Percentiles rank a stretch among this genome's conserved stretches.
These are phyloP conservation scores for Tolypocladium endophyticum DNA, from an alignment of 2,329 filamentous ascomycete species.

Conservation along the genomic window DNA sequence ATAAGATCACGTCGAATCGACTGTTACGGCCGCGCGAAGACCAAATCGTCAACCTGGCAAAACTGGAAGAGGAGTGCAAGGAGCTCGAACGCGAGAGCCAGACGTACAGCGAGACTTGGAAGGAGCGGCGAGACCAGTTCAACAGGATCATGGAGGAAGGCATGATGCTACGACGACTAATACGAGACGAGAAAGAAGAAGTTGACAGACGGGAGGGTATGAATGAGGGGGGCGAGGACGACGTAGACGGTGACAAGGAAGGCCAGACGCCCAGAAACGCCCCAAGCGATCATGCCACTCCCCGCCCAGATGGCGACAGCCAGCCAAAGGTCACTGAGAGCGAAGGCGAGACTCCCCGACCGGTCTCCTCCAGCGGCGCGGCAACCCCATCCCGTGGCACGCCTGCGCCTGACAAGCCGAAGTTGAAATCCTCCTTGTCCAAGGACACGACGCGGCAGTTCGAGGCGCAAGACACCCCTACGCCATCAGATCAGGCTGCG, in stretches of 20 bases:
- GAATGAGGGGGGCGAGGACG: constrained; percentile 56
- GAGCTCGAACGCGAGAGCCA: constrained; percentile 78
- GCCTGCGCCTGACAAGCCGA: constrained; percentile 14
- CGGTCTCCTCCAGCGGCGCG: constrained; percentile 15
- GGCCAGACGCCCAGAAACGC: constrained; percentile 41
- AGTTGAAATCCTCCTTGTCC: constrained; percentile 1
- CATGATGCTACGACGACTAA: constrained; percentile 72
- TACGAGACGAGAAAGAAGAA: constrained; percentile 92
- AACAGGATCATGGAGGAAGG: constrained; percentile 83
- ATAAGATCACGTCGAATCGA: constrained; percentile 74
- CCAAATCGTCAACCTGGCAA: constrained; percentile 64
- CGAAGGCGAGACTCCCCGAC: constrained; percentile 16
- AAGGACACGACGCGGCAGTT: constrained; percentile 3
- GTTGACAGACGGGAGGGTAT: constrained; percentile 80
- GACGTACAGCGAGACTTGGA: constrained; percentile 74
- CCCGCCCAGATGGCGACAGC: constrained; percentile 32
- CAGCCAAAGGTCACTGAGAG: constrained; percentile 15
- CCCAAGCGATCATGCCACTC: constrained; percentile 40
- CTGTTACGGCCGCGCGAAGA: constrained; percentile 77
- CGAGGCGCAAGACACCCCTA: constrained; percentile 6
- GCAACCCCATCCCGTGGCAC: constrained; percentile 22
- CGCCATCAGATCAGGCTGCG: constrained; percentile 16
- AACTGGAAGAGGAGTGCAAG: constrained; percentile 78
- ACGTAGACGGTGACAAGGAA: constrained; percentile 33
- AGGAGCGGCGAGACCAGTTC: constrained; percentile 77